These are phyloP conservation scores for Colletotrichum tropicale DNA, from an alignment of 2,329 filamentous ascomycete genomes.

Conservation along the genomic window DNA sequence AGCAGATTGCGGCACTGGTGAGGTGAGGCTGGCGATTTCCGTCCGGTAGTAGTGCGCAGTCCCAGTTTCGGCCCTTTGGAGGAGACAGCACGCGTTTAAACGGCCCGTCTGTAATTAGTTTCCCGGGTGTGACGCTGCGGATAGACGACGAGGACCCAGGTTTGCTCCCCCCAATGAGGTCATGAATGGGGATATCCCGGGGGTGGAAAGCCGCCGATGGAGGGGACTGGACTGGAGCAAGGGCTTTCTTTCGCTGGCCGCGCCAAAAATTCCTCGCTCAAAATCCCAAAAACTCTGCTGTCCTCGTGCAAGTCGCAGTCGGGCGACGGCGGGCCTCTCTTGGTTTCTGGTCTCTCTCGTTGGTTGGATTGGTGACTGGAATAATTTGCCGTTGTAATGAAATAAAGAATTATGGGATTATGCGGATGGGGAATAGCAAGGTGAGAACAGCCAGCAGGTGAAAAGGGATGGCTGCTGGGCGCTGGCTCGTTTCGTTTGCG, in stretches of 20 bases:
- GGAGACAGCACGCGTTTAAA: constrained; percentile 18
- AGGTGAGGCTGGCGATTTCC: not conserved
- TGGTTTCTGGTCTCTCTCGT: not conserved
- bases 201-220: not conserved
- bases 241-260: not conserved
- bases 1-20: not conserved
- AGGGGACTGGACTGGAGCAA: not conserved
- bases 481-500: not conserved
- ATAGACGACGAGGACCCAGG: constrained; percentile 14
- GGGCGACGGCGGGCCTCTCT: not conserved
- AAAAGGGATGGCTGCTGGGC: not conserved
- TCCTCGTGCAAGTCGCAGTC: constrained; percentile 12
- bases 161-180: constrained; percentile 17
- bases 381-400: not conserved
- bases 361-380: not conserved
- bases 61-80: constrained; percentile 18
- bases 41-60: not conserved
- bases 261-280: not conserved
- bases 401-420: not conserved
- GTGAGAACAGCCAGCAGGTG: not conserved
- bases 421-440: not conserved
- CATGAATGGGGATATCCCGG: constrained; percentile 15
- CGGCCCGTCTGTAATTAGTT: constrained; percentile 21
- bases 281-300: constrained; percentile 7
- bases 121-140: constrained; percentile 19